These are phyloP conservation scores for Aureobasidium leucospermi DNA, from an alignment of 2,329 filamentous ascomycete species.

Conservation along the genomic window DNA sequence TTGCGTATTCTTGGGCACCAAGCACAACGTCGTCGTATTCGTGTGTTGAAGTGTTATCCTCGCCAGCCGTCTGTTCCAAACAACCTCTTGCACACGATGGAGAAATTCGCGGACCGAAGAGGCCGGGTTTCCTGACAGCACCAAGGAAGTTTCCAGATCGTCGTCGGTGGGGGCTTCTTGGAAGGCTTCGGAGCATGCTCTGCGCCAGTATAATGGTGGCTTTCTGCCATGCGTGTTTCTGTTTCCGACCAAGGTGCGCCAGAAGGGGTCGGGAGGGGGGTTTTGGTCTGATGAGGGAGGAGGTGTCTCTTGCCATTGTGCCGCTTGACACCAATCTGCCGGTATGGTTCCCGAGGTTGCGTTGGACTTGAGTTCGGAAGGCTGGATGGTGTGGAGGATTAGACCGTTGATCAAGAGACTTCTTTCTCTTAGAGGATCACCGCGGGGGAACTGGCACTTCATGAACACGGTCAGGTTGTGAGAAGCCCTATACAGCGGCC, in stretches of 20 bases:
- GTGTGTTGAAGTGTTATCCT: not conserved
- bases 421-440: not conserved
- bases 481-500: not conserved
- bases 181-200: conserved; percentile 11
- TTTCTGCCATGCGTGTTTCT: not conserved
- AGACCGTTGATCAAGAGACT: not conserved
- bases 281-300: not conserved
- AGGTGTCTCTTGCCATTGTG: not conserved
- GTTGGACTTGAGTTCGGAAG: not conserved
- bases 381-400: not conserved
- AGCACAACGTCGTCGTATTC: not conserved
- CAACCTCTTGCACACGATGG: conserved; percentile 3
- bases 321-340: not conserved
- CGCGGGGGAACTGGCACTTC: not conserved
- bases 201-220: not conserved
- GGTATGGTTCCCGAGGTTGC: not conserved
- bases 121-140: not conserved
- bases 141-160: not conserved
- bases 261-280: conserved; percentile 11
- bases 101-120: conserved; percentile 6
- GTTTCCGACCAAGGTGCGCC: conserved; percentile 13
- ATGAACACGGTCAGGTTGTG: not conserved
- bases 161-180: not conserved
- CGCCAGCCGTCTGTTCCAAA: not conserved
- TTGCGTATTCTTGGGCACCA: not conserved